Conservation (phyloP, 352 stramenopile species). For the Elongisporangium undulatum region DNA sequence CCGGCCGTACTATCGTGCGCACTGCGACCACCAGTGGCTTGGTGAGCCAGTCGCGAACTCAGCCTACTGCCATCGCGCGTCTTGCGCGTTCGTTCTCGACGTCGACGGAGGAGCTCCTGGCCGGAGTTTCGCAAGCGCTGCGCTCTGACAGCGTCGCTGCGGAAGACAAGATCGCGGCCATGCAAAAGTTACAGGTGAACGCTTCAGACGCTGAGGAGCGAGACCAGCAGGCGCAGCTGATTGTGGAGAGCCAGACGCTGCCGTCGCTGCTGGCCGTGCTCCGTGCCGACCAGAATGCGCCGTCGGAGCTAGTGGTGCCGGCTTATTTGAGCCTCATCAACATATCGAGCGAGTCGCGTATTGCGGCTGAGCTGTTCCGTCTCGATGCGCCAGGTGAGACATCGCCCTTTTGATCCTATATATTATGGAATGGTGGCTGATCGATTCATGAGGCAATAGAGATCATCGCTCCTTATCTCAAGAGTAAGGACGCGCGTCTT, state of each 20-base stretch:
- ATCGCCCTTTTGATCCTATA: not conserved
- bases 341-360: slow-evolving; percentile 39
- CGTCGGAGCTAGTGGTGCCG: slow-evolving; percentile 52
- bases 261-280: slow-evolving; percentile 40
- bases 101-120: not conserved
- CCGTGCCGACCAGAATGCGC: slow-evolving; percentile 16
- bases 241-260: slow-evolving; percentile 54
- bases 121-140: not conserved
- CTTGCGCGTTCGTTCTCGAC: not conserved
- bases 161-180: slow-evolving; percentile 25
- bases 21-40: not conserved
- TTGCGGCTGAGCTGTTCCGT: slow-evolving; percentile 54
- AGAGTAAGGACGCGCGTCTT: slow-evolving; percentile 43
- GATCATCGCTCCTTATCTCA: slow-evolving; percentile 37
- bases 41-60: not conserved
- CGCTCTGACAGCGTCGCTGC: slow-evolving; percentile 3
- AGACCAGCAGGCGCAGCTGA: slow-evolving; percentile 38
- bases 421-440: not conserved
- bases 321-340: slow-evolving; percentile 65
- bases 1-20: not conserved
- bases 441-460: not conserved
- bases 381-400: slow-evolving; percentile 24
- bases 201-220: slow-evolving; percentile 18
- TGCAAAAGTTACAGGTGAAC: slow-evolving; percentile 25
- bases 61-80: not conserved